Percentiles rank a stretch among this genome's conserved stretches.
phyloP scores from a whole-genome alignment of 768 basidiomycete species.

The Suillus hirtellus region DNA sequence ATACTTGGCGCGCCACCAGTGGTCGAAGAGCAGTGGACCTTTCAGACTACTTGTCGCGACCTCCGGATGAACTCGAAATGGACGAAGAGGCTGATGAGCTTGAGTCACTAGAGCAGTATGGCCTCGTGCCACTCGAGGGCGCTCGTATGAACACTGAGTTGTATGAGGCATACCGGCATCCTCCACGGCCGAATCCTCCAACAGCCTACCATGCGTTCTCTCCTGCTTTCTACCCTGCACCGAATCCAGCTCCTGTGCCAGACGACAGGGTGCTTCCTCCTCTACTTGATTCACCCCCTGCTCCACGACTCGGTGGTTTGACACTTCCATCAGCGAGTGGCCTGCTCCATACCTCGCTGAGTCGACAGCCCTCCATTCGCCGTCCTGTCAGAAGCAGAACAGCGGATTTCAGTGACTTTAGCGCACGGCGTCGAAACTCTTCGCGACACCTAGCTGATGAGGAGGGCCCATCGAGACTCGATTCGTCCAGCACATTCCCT shows the following conservation, averaged over 20 bases:
- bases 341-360: slow-evolving; percentile 35
- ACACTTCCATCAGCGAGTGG: slow-evolving; percentile 26
- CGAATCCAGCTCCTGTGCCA: slow-evolving; percentile 28
- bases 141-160: slow-evolving; percentile 58
- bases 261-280: slow-evolving; percentile 32
- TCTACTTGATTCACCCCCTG: slow-evolving; percentile 28
- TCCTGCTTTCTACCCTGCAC: slow-evolving; percentile 26
- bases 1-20: slow-evolving; percentile 37
- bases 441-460: slow-evolving; percentile 36
- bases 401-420: slow-evolving; percentile 74
- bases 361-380: slow-evolving; percentile 62
- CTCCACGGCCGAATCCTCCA: slow-evolving; percentile 31
- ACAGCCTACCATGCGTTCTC: slow-evolving; percentile 21
- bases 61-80: slow-evolving; percentile 56
- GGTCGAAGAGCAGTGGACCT: slow-evolving; percentile 38
- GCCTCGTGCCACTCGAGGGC: slow-evolving; percentile 46
- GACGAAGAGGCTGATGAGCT: slow-evolving; percentile 72
- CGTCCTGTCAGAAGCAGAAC: slow-evolving; percentile 55
- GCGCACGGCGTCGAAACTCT: slow-evolving; percentile 59
- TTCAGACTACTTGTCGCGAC: slow-evolving; percentile 52
- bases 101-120: slow-evolving; percentile 29
- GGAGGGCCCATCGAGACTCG: slow-evolving; percentile 21
- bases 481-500: slow-evolving; percentile 15
- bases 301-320: slow-evolving; percentile 20
- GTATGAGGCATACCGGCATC: slow-evolving; percentile 60